A percentile compares a stretch with the other conserved stretches of the same genome.
These are phyloP conservation scores for Cryptosporidium andersoni DNA, from an alignment of 169 alveolate species.

Conservation along the genomic window DNA sequence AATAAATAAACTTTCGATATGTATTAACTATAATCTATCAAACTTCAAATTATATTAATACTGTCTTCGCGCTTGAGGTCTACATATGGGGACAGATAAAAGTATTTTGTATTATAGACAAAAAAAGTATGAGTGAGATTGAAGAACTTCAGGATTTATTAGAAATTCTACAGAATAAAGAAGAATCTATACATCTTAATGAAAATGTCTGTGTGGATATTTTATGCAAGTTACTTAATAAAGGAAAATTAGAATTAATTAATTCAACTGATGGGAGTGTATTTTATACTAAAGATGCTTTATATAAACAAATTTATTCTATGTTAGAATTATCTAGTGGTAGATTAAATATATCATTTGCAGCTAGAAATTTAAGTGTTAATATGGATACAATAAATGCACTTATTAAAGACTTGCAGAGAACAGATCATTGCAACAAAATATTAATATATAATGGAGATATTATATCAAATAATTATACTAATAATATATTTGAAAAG, in stretches of 20 bases:
- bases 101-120: background rate
- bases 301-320: background rate
- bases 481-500: slow-evolving; percentile 5
- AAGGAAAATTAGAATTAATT: slow-evolving; percentile 2
- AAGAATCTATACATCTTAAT: background rate
- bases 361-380: background rate
- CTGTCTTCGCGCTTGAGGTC: too few species aligned
- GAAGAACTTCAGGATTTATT: background rate
- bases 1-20: background rate
- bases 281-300: slow-evolving; percentile 15
- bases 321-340: background rate
- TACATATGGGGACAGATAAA: background rate
- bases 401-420: slow-evolving; percentile 12
- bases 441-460: slow-evolving; percentile 16
- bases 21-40: background rate
- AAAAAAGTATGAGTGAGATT: slow-evolving; percentile 5
- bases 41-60: background rate
- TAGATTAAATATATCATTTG: background rate
- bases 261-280: slow-evolving; percentile 21
- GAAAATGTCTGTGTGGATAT: slow-evolving; percentile 42
- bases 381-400: background rate
- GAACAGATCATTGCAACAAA: background rate
- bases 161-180: slow-evolving; percentile 7
- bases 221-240: slow-evolving; percentile 18
- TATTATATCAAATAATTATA: slow-evolving; percentile 20